Conservation (phyloP, 176 grass and related monocot genomes). For the Canna indica region DNA sequence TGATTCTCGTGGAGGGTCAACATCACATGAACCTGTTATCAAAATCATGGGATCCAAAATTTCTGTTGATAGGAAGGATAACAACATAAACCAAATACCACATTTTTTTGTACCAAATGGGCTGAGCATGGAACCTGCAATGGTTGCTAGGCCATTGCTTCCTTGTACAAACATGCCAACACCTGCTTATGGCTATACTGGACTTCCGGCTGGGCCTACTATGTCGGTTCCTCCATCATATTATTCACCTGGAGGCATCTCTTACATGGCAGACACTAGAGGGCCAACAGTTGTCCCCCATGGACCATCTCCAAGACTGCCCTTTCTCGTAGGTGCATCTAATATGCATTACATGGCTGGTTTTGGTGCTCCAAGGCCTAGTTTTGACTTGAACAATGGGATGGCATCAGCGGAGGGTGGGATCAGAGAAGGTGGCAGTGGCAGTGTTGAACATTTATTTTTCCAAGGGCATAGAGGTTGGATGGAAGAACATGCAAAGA, state of each 20-base stretch:
- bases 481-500: slow-evolving; percentile 4
- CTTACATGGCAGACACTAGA: slow-evolving; percentile 14
- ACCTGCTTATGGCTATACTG: slow-evolving; percentile 1
- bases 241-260: slow-evolving; percentile 6
- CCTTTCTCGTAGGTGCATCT: not conserved
- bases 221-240: not conserved
- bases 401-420: not conserved
- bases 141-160: not conserved
- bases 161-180: not conserved
- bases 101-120: not conserved
- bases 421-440: not conserved
- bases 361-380: not conserved
- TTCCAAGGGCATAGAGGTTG: not conserved
- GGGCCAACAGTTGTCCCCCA: not conserved
- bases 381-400: slow-evolving; percentile 13
- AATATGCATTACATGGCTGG: not conserved
- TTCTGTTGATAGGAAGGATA: not conserved
- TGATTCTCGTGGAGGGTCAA: not conserved
- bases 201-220: not conserved
- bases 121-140: not conserved
- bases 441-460: slow-evolving; percentile 6
- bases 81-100: not conserved
- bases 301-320: not conserved
- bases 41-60: slow-evolving; percentile 5
- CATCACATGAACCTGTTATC: not conserved